A percentile compares a stretch with the other conserved stretches of the same genome.
Conservation (phyloP, 352 stramenopile species). For the Globisporangium uncinulatum region DNA sequence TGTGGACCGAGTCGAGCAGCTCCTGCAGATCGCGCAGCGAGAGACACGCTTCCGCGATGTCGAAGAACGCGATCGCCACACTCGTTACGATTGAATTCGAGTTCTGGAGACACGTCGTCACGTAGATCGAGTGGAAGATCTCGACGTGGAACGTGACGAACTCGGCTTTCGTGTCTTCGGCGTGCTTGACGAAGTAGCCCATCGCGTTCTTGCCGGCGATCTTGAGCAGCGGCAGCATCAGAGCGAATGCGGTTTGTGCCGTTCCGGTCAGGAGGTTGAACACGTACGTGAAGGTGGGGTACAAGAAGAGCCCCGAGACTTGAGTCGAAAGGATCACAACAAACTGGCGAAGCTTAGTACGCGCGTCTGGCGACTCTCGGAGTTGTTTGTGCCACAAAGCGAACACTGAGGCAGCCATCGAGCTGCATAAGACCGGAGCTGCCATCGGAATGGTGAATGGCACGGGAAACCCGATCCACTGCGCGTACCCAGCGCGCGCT, state of each 20-base stretch:
- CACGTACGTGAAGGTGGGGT: slow-evolving; percentile 21
- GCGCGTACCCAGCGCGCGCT: background rate
- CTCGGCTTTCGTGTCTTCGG: slow-evolving; percentile 30
- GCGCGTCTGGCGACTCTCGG: background rate
- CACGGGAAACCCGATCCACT: slow-evolving; percentile 19
- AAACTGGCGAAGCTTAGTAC: background rate
- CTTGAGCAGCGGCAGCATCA: slow-evolving; percentile 30
- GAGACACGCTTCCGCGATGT: background rate
- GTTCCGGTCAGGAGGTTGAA: slow-evolving; percentile 14
- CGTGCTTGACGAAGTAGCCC: background rate
- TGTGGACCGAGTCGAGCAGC: no score
- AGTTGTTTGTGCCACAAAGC: background rate
- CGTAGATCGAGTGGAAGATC: slow-evolving; percentile 44
- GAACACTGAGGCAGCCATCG: background rate
- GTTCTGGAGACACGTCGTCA: slow-evolving; percentile 33
- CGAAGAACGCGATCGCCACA: background rate
- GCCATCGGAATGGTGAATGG: slow-evolving; percentile 25
- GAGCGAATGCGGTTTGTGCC: slow-evolving; percentile 14
- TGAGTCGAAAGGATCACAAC: slow-evolving; percentile 4
- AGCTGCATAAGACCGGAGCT: slow-evolving; percentile 2
- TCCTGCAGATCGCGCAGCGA: no score
- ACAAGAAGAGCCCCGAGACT: slow-evolving; percentile 10
- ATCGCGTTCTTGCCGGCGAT: slow-evolving; percentile 6
- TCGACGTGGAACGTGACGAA: slow-evolving; percentile 46
- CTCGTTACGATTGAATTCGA: slow-evolving; percentile 13